Conservation (phyloP, 202 grass and related monocot genomes). For the Schoenoplectus triqueter region DNA sequence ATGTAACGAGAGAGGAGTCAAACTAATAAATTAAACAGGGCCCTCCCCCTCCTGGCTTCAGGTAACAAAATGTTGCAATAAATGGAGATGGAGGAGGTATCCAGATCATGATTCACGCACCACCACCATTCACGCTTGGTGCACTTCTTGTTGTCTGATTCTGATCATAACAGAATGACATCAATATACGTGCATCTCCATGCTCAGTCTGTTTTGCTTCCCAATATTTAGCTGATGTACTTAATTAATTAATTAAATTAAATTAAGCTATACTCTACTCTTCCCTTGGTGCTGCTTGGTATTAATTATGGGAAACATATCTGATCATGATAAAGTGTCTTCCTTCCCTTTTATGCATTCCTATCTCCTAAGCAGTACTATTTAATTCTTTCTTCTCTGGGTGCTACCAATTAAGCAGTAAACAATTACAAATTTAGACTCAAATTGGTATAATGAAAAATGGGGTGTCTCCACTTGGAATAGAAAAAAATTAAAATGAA, state of each 20-base stretch:
- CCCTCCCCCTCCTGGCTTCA: too few species aligned
- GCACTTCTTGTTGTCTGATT: conserved; percentile 16
- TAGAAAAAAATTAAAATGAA: neutral
- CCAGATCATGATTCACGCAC: neutral
- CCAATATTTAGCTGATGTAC: conserved; percentile 1
- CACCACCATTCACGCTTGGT: neutral
- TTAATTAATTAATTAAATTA: neutral
- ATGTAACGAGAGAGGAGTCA: too few species aligned
- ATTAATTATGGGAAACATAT: conserved; percentile 32
- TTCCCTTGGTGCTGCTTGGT: neutral
- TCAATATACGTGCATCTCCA: neutral
- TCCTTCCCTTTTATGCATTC: neutral
- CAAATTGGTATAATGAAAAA: neutral
- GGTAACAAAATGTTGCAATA: neutral
- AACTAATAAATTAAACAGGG: too few species aligned
- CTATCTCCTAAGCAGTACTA: neutral
- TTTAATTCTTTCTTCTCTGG: conserved; percentile 3
- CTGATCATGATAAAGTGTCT: conserved; percentile 15
- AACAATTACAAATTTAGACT: neutral
- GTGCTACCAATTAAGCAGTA: neutral
- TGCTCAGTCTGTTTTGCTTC: neutral
- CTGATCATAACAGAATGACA: conserved; percentile 22
- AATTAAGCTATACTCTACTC: neutral
- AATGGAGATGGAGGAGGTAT: conserved; percentile 10
- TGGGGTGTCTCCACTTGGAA: neutral